Conservation (phyloP, 176 grass and related monocot genomes). For the Alloteropsis semialata region DNA sequence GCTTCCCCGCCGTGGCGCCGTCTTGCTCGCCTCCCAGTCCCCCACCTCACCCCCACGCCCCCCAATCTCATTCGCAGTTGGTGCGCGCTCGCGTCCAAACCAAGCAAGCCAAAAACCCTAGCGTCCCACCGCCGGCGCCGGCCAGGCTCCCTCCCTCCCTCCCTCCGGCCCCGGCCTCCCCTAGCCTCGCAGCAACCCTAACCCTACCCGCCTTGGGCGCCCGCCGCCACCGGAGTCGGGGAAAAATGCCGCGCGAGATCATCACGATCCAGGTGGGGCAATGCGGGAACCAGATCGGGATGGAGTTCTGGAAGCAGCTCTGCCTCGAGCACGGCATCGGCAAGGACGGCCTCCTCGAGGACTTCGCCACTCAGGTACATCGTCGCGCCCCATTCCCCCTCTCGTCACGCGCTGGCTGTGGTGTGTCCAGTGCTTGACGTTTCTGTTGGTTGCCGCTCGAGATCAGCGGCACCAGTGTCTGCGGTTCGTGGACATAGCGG, state of each 20-base stretch:
- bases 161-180: background rate
- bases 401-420: background rate
- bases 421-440: too few relatives aligned
- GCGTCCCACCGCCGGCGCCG: background rate
- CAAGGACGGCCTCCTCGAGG: conserved; percentile 98
- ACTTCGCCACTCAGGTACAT: conserved; percentile 98
- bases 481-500: background rate
- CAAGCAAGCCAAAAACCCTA: conserved; percentile 46
- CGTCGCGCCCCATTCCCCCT: too few relatives aligned
- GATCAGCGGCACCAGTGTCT: background rate
- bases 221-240: background rate
- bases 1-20: background rate
- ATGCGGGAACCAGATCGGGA: conserved; percentile 99
- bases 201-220: background rate
- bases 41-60: background rate
- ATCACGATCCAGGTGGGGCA: conserved; percentile 99
- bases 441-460: too few relatives aligned
- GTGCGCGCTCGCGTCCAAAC: conserved; percentile 27
- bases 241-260: conserved; percentile 92
- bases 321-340: conserved; percentile 99
- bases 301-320: conserved; percentile 99
- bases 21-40: background rate
- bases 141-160: background rate
- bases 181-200: background rate
- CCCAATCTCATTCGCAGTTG: conserved; percentile 1